Evolutionary conservation across 1,284 basidiomycete species (phyloP), one percentile per base, ranked within the genome.

Genomic region (Microbotryomycetes sp.): DNA sequence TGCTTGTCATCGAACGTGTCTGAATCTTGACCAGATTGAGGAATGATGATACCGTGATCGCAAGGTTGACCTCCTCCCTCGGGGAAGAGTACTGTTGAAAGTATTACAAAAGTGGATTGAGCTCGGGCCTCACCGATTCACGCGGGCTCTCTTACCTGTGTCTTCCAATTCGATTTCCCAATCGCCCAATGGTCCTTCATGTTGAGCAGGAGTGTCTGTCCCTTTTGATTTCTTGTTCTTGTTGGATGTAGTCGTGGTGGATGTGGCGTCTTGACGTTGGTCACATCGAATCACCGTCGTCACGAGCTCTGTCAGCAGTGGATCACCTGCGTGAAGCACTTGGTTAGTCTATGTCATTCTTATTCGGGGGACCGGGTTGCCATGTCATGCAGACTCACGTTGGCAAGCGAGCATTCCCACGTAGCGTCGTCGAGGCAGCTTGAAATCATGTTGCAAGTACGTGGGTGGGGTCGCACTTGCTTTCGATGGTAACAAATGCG

Each of bases 1-100:
- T 72, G 74, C 15, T 79, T 77, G 59, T 82, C 46, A 15, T 49
- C 31, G 9, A 6, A 25, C 26, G 54, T 36, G 22, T n/a, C 49
- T 22, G 4, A 30, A n/a, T 50, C 56, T 12, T n/a, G 14, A 9
- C 26, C 50, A 28, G 12, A 1, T 29, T 25, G 14, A 0, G 74
- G 49, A 1, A 79, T 80, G 23, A 92, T 77, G 9, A 79, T 59
- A 0, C 89, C 90, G 25, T 84, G 84, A 72, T 92, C 90, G 5
- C 84, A 85, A 0, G 88, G 87, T 70, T 93, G 90, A 3, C 88
- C 89, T 16, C 90, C 90, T 15, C 78, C 79, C 76, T 92, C 90
- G 0, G 90, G 90, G 72, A 92, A 92, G 49, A 91, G 81, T n/a
- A 89, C 80, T 63, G 30, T 14, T 12, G 25, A 51, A 31, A 12